Base-by-base conservation (phyloP, 768 basidiomycete genomes). In the Suillus brevipes region DNA sequence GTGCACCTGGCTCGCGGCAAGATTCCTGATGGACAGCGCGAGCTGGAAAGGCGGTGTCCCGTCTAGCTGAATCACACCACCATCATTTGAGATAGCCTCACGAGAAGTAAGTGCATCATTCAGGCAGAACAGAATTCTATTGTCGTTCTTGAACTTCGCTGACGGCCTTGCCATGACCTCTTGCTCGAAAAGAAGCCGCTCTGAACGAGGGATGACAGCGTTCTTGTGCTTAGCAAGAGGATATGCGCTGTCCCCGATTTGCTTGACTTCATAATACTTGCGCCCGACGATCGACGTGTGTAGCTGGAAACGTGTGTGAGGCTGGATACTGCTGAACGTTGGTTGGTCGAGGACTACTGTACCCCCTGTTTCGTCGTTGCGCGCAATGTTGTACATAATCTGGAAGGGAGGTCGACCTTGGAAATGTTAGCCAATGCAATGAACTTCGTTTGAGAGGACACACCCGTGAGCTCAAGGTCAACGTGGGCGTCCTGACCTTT, bases 351-450 rank as follows among this genome's bases (percentile, higher is more conserved):
- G 78, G 56, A 94, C 81, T 66, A 81, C 86, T 2, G 87, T 90
- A 7, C 87, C 89, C 5, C 92, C 90, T 20, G 80, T 79, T 10
- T 89, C 90, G 61, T 80, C 83, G 60, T 88, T 83, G 73, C 86
- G 84, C 1, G 90, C 92, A 62, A 94, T 86, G 68, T 93, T 91
- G 76, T 96, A 97, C 84, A 86, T 89, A 67, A 97, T 88, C 73
- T 97, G 90, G 85, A 96, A 98, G 0, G 95, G 95, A n/a, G 94
- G 89, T 25, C 89, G 87, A 60, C 95, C 95, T 92, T 70, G 38
- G 14, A 28, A 59, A 57, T 31, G 16, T 58, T 66, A 58, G 40
- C 36, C 50, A 60, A 28, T 47, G 20, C 47, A 36, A 56, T 36
- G 2, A 43, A n/a, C 12, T 1, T n/a, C 37, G 61, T 4, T 10